Base-by-base conservation (phyloP, 2,329 filamentous ascomycete species). In the Sporothrix pseudoabietina region DNA sequence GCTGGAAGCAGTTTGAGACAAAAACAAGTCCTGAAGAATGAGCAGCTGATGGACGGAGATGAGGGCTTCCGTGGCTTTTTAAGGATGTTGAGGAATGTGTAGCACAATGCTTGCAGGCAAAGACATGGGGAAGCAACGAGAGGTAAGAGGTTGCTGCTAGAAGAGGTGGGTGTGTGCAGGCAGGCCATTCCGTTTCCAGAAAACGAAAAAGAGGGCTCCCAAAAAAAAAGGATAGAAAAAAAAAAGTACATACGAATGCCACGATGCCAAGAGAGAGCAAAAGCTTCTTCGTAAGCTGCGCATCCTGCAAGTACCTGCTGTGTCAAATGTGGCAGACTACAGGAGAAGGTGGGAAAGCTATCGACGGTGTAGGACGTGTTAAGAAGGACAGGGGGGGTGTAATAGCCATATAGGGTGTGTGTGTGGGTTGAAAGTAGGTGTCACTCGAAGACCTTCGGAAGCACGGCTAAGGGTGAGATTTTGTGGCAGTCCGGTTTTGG, bases 1-100 rank as follows among this genome's bases (percentile, higher is more conserved):
- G 52, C 12, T 47, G n/a, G 10, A 52, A 68, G 14, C 32, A 26
- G 22, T 44, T 44, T 66, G 61, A 47, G 61, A 66, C 61, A 66
- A 66, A 35, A 47, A 63, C 32, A 63, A 63, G 4, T 30, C 9
- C 39, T 30, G 10, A 41, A 16, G 35, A 65, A 65, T 44, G 59
- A 65, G 35, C n/a, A 10, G 14, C 32, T 32, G 41, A 66, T 19
- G 22, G 26, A 3, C 16, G 19, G 65, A 49, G 65, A 52, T 35
- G 65, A 52, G 44, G 44, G 41, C 26, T 10, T 44, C 44, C 26
- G 16, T 32, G 22, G 65, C 44, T 35, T 52, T 68, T 52, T 35
- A 35, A 66, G 16, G 26, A 35, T 52, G 41, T 32, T 14, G 65
- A 10, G 22, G 9, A 32, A 22, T n/a, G 1, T 26, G 65, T 6